Conservation (phyloP, 306 rosid genomes). For the Quercus dentata region DNA sequence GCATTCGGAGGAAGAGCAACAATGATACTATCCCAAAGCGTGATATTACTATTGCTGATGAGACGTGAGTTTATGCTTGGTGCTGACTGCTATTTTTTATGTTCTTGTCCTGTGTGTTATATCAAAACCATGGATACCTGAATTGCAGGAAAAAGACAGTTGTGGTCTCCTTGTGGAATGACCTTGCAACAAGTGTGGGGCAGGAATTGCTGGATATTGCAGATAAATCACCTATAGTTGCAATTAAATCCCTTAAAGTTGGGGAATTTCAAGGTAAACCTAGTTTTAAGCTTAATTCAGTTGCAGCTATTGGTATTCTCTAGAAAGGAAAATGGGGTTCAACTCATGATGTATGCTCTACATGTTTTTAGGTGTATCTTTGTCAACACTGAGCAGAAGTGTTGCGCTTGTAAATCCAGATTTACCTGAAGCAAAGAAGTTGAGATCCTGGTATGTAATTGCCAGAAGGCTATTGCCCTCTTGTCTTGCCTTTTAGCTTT, state of each 20-base stretch:
- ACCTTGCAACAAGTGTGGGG: constrained; percentile 77
- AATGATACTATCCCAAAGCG: constrained; percentile 84
- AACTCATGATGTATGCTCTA: not conserved
- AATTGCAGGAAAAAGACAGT: constrained; percentile 78
- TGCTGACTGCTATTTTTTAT: not conserved
- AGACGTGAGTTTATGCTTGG: constrained; percentile 42
- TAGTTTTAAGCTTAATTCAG: not conserved
- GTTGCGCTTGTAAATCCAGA: constrained; percentile 61
- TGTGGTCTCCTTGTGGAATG: constrained; percentile 88
- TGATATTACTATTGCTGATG: constrained; percentile 93
- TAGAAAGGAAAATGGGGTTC: not conserved
- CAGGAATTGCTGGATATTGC: constrained; percentile 71
- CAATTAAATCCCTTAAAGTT: constrained; percentile 77
- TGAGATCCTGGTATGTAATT: constrained; percentile 64
- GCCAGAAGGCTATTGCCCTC: not conserved
- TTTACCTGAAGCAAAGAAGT: constrained; percentile 62
- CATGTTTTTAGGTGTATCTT: constrained; percentile 67
- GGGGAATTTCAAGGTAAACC: constrained; percentile 88
- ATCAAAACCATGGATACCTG: not conserved
- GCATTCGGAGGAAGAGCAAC: constrained; percentile 76
- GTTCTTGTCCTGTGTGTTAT: not conserved
- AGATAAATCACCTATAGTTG: constrained; percentile 68
- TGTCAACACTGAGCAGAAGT: constrained; percentile 74
- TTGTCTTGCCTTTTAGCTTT: not conserved
- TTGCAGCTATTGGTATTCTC: not conserved